These are phyloP conservation scores for Begonia peltatifolia DNA, from an alignment of 306 rosid species.

Conservation along the genomic window DNA sequence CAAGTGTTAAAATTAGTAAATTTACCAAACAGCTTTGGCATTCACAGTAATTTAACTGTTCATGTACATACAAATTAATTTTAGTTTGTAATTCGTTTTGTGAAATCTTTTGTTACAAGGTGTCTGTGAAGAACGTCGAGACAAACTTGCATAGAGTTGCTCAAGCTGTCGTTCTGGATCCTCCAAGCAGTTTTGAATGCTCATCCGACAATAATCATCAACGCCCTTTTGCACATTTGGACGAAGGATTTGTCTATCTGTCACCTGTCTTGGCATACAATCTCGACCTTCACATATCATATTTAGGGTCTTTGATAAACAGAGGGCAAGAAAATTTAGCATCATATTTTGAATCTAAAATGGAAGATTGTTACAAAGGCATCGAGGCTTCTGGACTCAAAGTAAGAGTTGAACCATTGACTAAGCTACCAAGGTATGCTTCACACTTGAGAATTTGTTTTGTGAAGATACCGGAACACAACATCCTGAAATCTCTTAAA, in stretches of 20 bases:
- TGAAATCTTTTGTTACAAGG: constrained; percentile 22
- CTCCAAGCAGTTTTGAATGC: constrained; percentile 24
- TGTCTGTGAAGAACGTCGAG: constrained; percentile 55
- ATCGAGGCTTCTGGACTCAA: constrained; percentile 22
- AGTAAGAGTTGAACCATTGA: constrained; percentile 35
- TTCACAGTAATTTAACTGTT: no score
- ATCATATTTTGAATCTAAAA: constrained; percentile 44
- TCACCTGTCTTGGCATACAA: constrained; percentile 78
- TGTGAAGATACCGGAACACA: constrained; percentile 73
- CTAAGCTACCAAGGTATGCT: constrained; percentile 44
- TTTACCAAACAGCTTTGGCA: no score
- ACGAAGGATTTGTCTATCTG: constrained; percentile 40
- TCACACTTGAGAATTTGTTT: constrained; percentile 74
- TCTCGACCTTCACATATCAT: constrained; percentile 60
- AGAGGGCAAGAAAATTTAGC: constrained; percentile 42
- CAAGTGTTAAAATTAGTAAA: no score
- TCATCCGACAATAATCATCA: constrained; percentile 8
- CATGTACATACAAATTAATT: no score
- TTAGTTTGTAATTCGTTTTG: neutral
- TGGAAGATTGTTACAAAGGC: constrained; percentile 17
- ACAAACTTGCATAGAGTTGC: constrained; percentile 43
- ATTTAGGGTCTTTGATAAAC: constrained; percentile 50
- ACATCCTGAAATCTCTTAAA: constrained; percentile 56
- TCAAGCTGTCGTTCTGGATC: constrained; percentile 66
- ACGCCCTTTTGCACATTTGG: constrained; percentile 9